Evolutionary conservation across 2,329 filamentous ascomycete species (phyloP).

Genomic region (Clonostachys rhizophaga): DNA sequence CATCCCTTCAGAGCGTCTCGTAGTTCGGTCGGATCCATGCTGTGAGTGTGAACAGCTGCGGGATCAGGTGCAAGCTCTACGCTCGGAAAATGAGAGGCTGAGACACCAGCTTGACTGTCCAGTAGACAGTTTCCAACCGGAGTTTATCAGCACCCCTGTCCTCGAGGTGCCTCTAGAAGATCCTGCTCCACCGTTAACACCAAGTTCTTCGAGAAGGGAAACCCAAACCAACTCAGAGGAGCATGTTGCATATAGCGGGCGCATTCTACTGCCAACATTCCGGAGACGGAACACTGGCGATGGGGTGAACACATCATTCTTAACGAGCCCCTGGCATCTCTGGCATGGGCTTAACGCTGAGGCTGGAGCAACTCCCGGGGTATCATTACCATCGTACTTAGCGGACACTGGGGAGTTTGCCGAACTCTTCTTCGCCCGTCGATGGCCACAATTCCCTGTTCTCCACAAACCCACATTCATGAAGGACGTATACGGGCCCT

Average conservation of each 20-base stretch:
- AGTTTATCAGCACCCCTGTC: neutral
- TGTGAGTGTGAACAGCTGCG: neutral
- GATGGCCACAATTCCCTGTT: constrained; percentile 51
- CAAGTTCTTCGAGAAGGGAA: neutral
- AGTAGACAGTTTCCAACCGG: neutral
- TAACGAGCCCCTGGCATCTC: constrained; percentile 7
- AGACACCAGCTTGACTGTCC: neutral
- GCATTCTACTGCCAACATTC: neutral
- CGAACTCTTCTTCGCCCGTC: constrained; percentile 10
- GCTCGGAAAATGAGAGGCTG: neutral
- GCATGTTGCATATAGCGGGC: neutral
- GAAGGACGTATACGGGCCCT: constrained; percentile 54
- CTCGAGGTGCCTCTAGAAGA: neutral
- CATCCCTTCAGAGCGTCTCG: neutral
- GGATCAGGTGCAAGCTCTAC: neutral
- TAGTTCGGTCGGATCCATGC: neutral
- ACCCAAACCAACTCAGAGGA: neutral
- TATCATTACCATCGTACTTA: too few relatives aligned
- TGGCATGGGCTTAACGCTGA: constrained; percentile 5
- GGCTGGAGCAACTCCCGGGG: too few relatives aligned
- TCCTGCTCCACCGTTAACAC: neutral
- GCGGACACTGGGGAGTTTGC: too few relatives aligned
- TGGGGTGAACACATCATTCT: neutral
- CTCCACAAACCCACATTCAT: constrained; percentile 90
- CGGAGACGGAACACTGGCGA: neutral